Evolutionary conservation across 371 early-diverging fungal genomes (phyloP).

Genomic region (Mucor circinelloides): DNA sequence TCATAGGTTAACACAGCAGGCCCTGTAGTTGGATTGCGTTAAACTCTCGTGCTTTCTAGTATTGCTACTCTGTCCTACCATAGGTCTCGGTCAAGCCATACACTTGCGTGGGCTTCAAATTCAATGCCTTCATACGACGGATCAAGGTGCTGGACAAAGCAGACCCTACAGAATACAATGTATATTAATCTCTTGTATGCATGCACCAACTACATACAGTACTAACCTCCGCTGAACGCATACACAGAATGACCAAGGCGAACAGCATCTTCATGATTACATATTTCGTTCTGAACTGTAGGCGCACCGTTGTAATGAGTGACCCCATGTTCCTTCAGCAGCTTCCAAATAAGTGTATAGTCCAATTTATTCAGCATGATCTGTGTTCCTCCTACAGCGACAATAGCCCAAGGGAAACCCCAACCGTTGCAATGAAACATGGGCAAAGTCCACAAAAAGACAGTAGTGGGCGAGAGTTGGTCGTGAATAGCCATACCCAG

Average conservation of each 20-base stretch:
- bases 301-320: conserved; percentile 73
- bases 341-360: conserved; percentile 63
- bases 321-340: conserved; percentile 48
- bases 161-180: conserved; percentile 38
- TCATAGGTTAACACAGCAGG: conserved; percentile 52
- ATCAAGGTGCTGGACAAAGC: conserved; percentile 62
- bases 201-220: too few relatives aligned
- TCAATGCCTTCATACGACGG: conserved; percentile 50
- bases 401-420: conserved; percentile 68
- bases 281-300: conserved; percentile 68
- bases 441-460: conserved; percentile 65
- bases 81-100: conserved; percentile 76
- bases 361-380: conserved; percentile 66
- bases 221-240: conserved; percentile 55
- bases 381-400: conserved; percentile 59
- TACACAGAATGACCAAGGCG: conserved; percentile 46
- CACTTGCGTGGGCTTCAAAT: conserved; percentile 61
- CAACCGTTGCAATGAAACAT: conserved; percentile 76
- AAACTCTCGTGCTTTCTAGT: not conserved
- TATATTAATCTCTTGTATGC: not conserved
- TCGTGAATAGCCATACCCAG: conserved; percentile 56
- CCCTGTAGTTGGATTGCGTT: not conserved
- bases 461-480: conserved; percentile 46
- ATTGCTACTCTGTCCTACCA: conserved; percentile 21
- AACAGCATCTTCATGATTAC: conserved; percentile 54